Evolutionary conservation across 176 grass and related monocot genomes (phyloP).

Genomic region (Oryza brachyantha): DNA sequence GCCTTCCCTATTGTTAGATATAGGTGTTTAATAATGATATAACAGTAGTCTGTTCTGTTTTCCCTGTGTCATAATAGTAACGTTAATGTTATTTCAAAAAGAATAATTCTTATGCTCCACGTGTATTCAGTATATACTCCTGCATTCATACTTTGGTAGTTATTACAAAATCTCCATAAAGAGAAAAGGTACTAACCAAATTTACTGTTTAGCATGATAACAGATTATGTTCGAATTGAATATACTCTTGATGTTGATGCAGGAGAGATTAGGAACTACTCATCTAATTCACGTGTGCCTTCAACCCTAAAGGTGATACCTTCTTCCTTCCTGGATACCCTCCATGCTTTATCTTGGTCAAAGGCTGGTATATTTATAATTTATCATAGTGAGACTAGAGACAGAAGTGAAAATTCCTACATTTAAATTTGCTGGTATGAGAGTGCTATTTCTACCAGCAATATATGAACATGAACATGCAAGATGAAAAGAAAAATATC

Average conservation of each 20-base stretch:
- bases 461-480: background rate
- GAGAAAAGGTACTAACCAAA: background rate
- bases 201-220: background rate
- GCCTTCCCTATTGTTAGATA: constrained; percentile 31
- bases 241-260: constrained; percentile 34
- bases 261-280: constrained; percentile 44
- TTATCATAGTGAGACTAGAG: background rate
- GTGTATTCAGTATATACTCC: background rate
- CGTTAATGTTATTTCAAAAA: background rate
- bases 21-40: constrained; percentile 32
- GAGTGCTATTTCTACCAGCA: background rate
- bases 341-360: constrained; percentile 13
- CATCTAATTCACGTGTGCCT: constrained; percentile 11
- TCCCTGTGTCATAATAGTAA: constrained; percentile 15
- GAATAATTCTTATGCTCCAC: background rate
- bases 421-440: background rate
- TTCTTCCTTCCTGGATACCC: background rate
- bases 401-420: background rate
- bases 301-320: constrained; percentile 42
- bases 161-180: background rate
- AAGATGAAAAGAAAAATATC: background rate
- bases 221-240: constrained; percentile 33
- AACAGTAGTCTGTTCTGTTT: constrained; percentile 10
- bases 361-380: constrained; percentile 7
- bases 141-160: background rate